These are phyloP conservation scores for Neopestalotiopsis clavispora DNA, from an alignment of 2,329 filamentous ascomycete species.

Conservation along the genomic window DNA sequence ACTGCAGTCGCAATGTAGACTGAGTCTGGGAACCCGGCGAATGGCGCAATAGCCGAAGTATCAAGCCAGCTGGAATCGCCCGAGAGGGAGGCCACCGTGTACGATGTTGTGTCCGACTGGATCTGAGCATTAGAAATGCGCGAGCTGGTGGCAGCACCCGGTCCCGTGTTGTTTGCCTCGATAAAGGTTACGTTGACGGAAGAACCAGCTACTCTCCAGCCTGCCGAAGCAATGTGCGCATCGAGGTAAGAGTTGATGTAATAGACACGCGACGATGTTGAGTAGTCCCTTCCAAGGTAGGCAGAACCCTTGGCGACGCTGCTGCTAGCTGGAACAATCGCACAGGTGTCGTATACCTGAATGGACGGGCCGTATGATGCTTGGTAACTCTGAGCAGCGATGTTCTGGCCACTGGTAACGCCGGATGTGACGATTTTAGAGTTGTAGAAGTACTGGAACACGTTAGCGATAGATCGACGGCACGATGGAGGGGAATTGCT, in stretches of 20 bases:
- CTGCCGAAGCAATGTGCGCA: conserved; percentile 30
- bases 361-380: conserved; percentile 27
- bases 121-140: conserved; percentile 30
- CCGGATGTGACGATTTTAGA: conserved; percentile 26
- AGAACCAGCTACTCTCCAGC: conserved; percentile 32
- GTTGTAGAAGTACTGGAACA: conserved; percentile 20
- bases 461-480: neutral
- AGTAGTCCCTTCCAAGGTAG: conserved; percentile 35
- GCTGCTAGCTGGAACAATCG: conserved; percentile 20
- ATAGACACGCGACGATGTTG: conserved; percentile 27
- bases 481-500: neutral
- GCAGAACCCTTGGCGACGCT: conserved; percentile 27
- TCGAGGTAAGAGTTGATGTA: conserved; percentile 37
- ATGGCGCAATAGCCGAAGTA: conserved; percentile 32
- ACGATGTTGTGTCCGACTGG: conserved; percentile 22
- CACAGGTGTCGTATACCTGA: conserved; percentile 23
- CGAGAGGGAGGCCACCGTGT: conserved; percentile 29
- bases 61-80: conserved; percentile 39
- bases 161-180: conserved; percentile 39
- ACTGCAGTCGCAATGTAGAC: conserved; percentile 25
- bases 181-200: conserved; percentile 33
- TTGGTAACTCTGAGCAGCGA: conserved; percentile 34
- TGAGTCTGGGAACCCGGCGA: conserved; percentile 34
- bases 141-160: conserved; percentile 29
- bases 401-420: conserved; percentile 30